Conservation (phyloP, 2,329 filamentous ascomycete species). For the Tolypocladium pustulatum region DNA sequence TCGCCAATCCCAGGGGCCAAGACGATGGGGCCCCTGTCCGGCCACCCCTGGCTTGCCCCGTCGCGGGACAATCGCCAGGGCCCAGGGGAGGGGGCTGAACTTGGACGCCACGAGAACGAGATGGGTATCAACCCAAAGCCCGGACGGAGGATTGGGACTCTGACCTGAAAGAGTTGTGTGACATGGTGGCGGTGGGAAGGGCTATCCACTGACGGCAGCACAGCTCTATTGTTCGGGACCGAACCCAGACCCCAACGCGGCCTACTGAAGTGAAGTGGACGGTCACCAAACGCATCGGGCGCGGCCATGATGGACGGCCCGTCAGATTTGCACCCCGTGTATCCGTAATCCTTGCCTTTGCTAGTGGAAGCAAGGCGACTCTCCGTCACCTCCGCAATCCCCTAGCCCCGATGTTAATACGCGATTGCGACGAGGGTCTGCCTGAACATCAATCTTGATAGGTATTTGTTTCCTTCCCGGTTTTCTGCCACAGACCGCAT, state of each 20-base stretch:
- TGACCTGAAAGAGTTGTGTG: neutral
- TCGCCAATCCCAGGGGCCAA: neutral
- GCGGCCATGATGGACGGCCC: neutral
- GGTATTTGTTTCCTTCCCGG: neutral
- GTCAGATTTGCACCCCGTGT: neutral
- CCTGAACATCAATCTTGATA: neutral
- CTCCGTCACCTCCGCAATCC: no score
- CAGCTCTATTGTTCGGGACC: neutral
- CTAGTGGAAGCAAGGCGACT: no score
- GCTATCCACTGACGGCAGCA: neutral
- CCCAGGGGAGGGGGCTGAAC: neutral
- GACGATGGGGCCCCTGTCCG: neutral
- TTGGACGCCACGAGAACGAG: neutral
- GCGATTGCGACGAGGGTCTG: neutral
- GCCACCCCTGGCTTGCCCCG: neutral
- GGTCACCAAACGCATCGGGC: neutral
- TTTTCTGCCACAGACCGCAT: neutral
- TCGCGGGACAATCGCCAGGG: neutral
- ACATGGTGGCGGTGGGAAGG: neutral
- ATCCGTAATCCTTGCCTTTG: neutral
- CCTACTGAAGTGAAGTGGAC: neutral
- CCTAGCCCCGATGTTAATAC: neutral
- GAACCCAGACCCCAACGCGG: neutral
- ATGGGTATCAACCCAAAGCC: neutral
- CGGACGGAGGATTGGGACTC: neutral